Base-by-base conservation (phyloP, 2,329 filamentous ascomycete genomes). In the Talaromyces sp. region DNA sequence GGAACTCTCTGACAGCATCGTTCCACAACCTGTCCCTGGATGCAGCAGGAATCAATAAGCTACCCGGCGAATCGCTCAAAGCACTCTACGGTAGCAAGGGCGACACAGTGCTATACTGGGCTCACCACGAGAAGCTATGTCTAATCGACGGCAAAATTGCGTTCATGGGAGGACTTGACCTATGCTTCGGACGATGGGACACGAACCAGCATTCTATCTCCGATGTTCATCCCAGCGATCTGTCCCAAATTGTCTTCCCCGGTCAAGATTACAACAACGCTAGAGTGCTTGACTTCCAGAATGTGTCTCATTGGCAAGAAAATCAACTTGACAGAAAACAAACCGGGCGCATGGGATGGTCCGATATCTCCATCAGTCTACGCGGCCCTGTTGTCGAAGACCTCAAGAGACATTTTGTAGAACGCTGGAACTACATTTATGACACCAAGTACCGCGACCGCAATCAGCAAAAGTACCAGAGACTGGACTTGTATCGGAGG, bases 231-330 rank as follows among this genome's bases (percentile, higher is more conserved):
- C 92, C 92, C 0, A 87, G 86, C 3, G 86, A 96, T 74, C 75
- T 96, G 27, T 87, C 92, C 66, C 81, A 86, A 31, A 92, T 91
- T 50, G 77, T 97, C 11, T 97, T 94, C 76, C 91, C 92, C 0
- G 93, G 93, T 0, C 93, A 97, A 74, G 93, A 97, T 72, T 97
- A 91, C 81, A 97, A 97, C 79, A 96, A 97, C 70, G 92, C 92
- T 27, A 84, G 88, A 60, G 87, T 96, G 39, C 90, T 90, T 74
- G 93, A 95, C 76, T 94, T 95, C 75, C 84, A 88, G 54, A 87
- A 92, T 70, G 90, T 94, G 24, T 79, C 85, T 22, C 85, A 95
- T 67, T 96, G 89, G 87, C 86, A 94, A 68, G 86, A 93, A 68
- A 97, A 97, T 76, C 92, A 96, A 73, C 85, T 97, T 22, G 90